phyloP scores from a whole-genome alignment of 1,284 basidiomycete genomes.

The Ganoderma sinense region DNA sequence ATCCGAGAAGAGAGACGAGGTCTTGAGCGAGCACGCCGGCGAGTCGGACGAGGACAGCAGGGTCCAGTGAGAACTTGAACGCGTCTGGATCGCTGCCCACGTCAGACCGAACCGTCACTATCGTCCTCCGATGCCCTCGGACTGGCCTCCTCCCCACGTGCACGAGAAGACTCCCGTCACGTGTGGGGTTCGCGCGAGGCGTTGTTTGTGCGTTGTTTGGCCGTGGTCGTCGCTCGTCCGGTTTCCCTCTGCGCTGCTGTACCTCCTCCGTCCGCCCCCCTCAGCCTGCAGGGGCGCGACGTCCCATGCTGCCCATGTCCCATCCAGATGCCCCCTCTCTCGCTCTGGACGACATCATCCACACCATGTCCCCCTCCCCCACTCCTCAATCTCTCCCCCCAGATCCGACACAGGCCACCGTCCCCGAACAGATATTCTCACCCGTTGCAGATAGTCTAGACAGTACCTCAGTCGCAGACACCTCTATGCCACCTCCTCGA shows the following conservation, averaged over 20 bases:
- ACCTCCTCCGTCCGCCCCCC: conserved; percentile 1
- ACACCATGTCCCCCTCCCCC: conserved; percentile 49
- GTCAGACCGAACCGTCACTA: background rate
- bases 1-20: conserved; percentile 11
- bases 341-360: conserved; percentile 50
- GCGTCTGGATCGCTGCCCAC: background rate
- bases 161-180: conserved; percentile 27
- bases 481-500: conserved; percentile 11
- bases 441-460: conserved; percentile 12
- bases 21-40: background rate
- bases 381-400: conserved; percentile 34
- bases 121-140: conserved; percentile 18
- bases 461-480: conserved; percentile 13
- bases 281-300: conserved; percentile 14
- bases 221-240: conserved; percentile 17
- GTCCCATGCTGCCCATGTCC: conserved; percentile 25
- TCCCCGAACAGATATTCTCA: conserved; percentile 13
- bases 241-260: conserved; percentile 8
- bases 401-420: conserved; percentile 6
- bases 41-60: background rate
- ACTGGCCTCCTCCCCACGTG: conserved; percentile 18
- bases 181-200: conserved; percentile 31
- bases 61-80: background rate
- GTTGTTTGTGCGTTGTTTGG: conserved; percentile 35
- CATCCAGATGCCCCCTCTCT: conserved; percentile 40